Evolutionary conservation across 2,329 filamentous ascomycete species (phyloP).

Genomic region (Arachnomyces sp.): DNA sequence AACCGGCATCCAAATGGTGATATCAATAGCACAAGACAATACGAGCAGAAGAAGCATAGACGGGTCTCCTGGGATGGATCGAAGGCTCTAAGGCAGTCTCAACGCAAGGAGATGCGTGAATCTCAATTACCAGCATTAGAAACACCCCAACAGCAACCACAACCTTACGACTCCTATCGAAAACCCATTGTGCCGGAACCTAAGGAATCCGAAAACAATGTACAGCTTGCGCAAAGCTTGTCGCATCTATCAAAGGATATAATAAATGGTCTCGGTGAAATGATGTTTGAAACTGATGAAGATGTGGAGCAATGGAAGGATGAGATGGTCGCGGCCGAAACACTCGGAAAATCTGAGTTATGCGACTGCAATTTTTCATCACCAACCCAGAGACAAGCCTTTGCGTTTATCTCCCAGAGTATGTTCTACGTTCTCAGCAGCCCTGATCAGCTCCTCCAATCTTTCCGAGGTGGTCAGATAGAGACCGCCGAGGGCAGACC

Average conservation of each 20-base stretch:
- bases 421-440: slow-evolving; percentile 36
- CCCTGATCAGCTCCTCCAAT: slow-evolving; percentile 31
- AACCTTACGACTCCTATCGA: neutral
- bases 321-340: slow-evolving; percentile 30
- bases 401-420: slow-evolving; percentile 37
- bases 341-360: slow-evolving; percentile 27
- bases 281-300: slow-evolving; percentile 29
- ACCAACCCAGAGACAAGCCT: slow-evolving; percentile 27
- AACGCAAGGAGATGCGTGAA: slow-evolving; percentile 10
- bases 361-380: slow-evolving; percentile 32
- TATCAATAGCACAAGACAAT: slow-evolving; percentile 11
- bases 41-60: slow-evolving; percentile 22
- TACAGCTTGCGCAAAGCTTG: slow-evolving; percentile 4
- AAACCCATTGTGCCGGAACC: neutral
- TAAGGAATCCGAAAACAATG: neutral
- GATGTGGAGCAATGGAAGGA: slow-evolving; percentile 31
- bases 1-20: slow-evolving; percentile 25
- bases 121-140: slow-evolving; percentile 1
- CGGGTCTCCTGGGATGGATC: slow-evolving; percentile 33
- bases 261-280: slow-evolving; percentile 26
- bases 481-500: slow-evolving; percentile 2
- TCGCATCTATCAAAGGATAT: slow-evolving; percentile 29
- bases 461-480: slow-evolving; percentile 25
- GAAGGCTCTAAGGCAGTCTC: slow-evolving; percentile 24
- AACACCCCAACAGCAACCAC: neutral